Evolutionary conservation across 1,139 yeast genomes (phyloP).

Genomic region (Scheffersomyces segobiensis): DNA sequence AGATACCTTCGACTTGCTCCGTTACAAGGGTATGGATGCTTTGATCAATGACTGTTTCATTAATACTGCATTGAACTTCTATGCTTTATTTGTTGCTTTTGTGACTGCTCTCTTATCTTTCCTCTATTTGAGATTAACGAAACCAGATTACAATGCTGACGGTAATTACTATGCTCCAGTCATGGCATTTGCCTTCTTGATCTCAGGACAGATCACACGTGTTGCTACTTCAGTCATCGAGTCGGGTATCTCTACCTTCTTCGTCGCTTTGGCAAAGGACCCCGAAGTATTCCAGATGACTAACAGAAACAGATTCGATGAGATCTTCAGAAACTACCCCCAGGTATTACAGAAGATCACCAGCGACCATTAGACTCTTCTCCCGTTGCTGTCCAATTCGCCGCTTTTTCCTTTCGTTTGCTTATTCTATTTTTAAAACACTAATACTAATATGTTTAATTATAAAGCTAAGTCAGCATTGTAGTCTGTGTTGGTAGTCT

Average conservation of each 20-base stretch:
- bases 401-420: background rate
- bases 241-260: constrained; percentile 83
- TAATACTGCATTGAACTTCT: constrained; percentile 72
- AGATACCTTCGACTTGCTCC: constrained; percentile 78
- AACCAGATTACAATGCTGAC: constrained; percentile 64
- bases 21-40: constrained; percentile 83
- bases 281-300: constrained; percentile 81
- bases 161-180: constrained; percentile 77
- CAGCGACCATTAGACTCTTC: constrained; percentile 26
- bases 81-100: constrained; percentile 70
- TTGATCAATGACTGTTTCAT: constrained; percentile 82
- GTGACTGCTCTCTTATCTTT: constrained; percentile 68
- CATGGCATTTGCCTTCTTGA: constrained; percentile 73
- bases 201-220: constrained; percentile 76
- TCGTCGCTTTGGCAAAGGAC: constrained; percentile 83
- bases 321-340: constrained; percentile 72
- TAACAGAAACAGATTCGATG: constrained; percentile 75
- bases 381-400: background rate
- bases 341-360: constrained; percentile 61
- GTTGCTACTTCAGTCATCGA: constrained; percentile 72
- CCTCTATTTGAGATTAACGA: constrained; percentile 70
- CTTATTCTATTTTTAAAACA: background rate
- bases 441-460: background rate
- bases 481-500: background rate
- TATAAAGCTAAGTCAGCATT: background rate